Base-by-base conservation (phyloP, 78 protist genomes). In the Guillardia theta region DNA sequence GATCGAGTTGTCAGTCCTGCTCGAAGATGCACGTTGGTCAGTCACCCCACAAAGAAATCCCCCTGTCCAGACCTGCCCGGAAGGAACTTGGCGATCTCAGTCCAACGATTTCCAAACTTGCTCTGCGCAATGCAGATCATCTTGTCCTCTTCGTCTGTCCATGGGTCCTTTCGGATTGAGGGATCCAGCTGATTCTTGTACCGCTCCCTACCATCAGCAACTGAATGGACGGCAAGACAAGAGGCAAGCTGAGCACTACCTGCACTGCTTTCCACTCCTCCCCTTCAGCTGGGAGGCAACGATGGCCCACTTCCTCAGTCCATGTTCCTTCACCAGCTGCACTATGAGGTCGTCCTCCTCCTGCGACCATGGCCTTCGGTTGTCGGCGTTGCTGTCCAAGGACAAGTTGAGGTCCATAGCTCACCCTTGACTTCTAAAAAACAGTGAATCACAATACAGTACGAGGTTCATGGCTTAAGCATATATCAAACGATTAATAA, bases 131-230 rank as follows among this genome's bases (percentile, higher is more conserved):
- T 15, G 43, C n/a, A 27, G 36, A 88, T 88, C 12, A 27, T 22
- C 2, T 64, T 30, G 24, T 88, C 93, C 41, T 88, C 93, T 10
- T 88, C 93, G 0, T 8, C 9, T 4, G 93, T 48, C 93, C 93
- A 88, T 2, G 93, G 93, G 5, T 48, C 93, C 22, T 45, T 88
- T 15, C 62, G n/a, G 41, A 88, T 88, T 18, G 54, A 48, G 33
- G 93, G 93, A 46, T 88, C 93, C 2, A 88, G 64, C 64, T 88
- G 93, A 27, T 88, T 88, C 9, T 88, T 88, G 39, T 48, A 88
- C 6, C 93, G 83, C 83, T 70, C 83, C 27, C 70, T 58, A 30
- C 70, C 70, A 24, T 0, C 70, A 58, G 2, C 70, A 24, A 58
- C 39, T 58, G 4, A 58, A 30, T 30, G 6, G 2, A 3, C 27